Conservation (phyloP, 306 rosid genomes). For the Lotus japonicus region DNA sequence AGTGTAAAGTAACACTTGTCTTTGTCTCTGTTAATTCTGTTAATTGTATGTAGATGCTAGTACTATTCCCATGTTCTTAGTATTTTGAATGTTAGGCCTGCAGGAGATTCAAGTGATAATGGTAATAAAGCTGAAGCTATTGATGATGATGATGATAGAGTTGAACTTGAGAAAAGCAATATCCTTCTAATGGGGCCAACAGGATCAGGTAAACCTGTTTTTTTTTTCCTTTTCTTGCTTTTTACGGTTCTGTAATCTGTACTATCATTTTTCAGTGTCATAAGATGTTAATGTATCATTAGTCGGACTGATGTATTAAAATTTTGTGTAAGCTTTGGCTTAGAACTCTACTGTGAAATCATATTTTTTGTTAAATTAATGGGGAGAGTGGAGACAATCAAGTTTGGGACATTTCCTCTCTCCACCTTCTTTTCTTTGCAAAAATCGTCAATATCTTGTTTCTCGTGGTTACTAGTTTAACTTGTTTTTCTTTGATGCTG, state of each 20-base stretch:
- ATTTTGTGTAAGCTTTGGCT: neutral
- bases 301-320: neutral
- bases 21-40: neutral
- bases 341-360: neutral
- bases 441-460: neutral
- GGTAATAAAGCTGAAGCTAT: conserved; percentile 29
- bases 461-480: conserved; percentile 39
- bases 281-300: neutral
- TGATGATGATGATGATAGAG: conserved; percentile 75
- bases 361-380: neutral
- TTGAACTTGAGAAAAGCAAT: conserved; percentile 96
- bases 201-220: conserved; percentile 85
- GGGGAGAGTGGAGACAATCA: neutral
- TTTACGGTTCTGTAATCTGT: neutral
- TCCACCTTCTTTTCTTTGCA: neutral
- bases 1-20: neutral
- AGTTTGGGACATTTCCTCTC: conserved; percentile 8
- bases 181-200: conserved; percentile 98
- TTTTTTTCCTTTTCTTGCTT: conserved; percentile 6
- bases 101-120: conserved; percentile 54
- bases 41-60: conserved; percentile 8
- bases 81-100: conserved; percentile 63
- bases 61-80: conserved; percentile 32
- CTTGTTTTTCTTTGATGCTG: conserved; percentile 49
- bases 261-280: neutral